phyloP scores from a whole-genome alignment of 2,329 filamentous ascomycete genomes.

The Clonostachys rhizophaga region DNA sequence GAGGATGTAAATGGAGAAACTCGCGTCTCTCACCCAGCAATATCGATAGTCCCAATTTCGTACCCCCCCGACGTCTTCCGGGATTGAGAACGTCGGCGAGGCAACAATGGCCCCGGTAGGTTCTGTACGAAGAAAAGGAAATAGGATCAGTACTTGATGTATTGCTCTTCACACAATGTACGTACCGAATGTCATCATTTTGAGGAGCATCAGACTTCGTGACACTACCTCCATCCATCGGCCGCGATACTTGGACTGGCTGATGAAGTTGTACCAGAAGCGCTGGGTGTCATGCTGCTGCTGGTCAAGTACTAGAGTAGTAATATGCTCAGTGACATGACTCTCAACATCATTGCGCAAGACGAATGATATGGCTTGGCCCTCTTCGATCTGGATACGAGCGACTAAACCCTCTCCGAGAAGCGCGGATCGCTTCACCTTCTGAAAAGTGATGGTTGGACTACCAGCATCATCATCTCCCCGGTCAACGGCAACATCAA shows the following conservation, averaged over 20 bases:
- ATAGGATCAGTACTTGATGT: neutral
- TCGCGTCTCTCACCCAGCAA: slow-evolving; percentile 73
- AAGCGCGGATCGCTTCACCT: slow-evolving; percentile 44
- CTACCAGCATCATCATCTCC: slow-evolving; percentile 33
- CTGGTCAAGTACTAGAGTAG: slow-evolving; percentile 49
- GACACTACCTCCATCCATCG: slow-evolving; percentile 69
- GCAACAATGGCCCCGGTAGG: slow-evolving; percentile 75
- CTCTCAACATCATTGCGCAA: slow-evolving; percentile 57
- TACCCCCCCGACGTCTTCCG: slow-evolving; percentile 66
- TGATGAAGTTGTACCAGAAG: slow-evolving; percentile 73
- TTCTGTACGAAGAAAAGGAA: slow-evolving; percentile 30
- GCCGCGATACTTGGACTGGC: slow-evolving; percentile 65
- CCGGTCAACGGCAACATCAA: slow-evolving; percentile 63
- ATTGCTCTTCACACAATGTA: neutral
- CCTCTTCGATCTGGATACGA: slow-evolving; percentile 54
- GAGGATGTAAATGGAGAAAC: slow-evolving; percentile 74
- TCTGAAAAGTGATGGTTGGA: slow-evolving; percentile 51
- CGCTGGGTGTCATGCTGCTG: slow-evolving; percentile 66
- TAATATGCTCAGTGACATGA: slow-evolving; percentile 54
- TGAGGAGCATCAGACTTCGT: slow-evolving; percentile 68
- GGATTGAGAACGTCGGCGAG: slow-evolving; percentile 72
- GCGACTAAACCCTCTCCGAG: slow-evolving; percentile 60
- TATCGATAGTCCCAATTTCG: slow-evolving; percentile 72
- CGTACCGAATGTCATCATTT: slow-evolving; percentile 63
- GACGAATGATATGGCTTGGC: slow-evolving; percentile 65